Evolutionary conservation across 1,139 yeast genomes (phyloP).

Genomic region (Geotrichum citri-aurantii): DNA sequence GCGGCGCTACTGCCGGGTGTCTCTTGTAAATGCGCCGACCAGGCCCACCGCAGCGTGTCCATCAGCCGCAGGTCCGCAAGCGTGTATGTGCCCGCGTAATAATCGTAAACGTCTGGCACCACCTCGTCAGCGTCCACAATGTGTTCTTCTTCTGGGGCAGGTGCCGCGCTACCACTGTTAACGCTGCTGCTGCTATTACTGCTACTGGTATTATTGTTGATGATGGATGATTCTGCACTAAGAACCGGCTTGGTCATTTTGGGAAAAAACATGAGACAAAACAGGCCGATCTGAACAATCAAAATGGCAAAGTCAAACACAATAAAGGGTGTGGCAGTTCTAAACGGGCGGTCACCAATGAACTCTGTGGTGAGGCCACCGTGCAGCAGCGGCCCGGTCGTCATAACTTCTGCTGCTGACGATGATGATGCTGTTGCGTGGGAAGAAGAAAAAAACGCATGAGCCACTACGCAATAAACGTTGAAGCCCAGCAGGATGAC

Average conservation of each 20-base stretch:
- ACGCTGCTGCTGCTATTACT: neutral
- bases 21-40: neutral
- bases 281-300: slow-evolving; percentile 25
- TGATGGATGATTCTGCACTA: neutral
- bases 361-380: slow-evolving; percentile 37
- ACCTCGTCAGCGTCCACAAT: neutral
- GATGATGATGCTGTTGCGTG: slow-evolving; percentile 12
- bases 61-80: neutral
- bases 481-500: slow-evolving; percentile 22
- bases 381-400: slow-evolving; percentile 28
- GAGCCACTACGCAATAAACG: slow-evolving; percentile 20
- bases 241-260: neutral
- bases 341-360: slow-evolving; percentile 29
- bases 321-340: slow-evolving; percentile 24
- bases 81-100: neutral
- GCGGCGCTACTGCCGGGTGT: neutral
- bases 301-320: slow-evolving; percentile 26
- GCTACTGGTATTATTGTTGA: neutral
- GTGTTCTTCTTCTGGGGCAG: too few species aligned
- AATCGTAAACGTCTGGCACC: neutral
- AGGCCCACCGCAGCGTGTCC: neutral
- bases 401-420: slow-evolving; percentile 19
- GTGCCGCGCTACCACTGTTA: too few species aligned
- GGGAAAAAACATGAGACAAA: slow-evolving; percentile 23
- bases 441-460: slow-evolving; percentile 14